These are phyloP conservation scores for Fusarium sp. DNA, from an alignment of 2,329 filamentous ascomycete species.

Conservation along the genomic window DNA sequence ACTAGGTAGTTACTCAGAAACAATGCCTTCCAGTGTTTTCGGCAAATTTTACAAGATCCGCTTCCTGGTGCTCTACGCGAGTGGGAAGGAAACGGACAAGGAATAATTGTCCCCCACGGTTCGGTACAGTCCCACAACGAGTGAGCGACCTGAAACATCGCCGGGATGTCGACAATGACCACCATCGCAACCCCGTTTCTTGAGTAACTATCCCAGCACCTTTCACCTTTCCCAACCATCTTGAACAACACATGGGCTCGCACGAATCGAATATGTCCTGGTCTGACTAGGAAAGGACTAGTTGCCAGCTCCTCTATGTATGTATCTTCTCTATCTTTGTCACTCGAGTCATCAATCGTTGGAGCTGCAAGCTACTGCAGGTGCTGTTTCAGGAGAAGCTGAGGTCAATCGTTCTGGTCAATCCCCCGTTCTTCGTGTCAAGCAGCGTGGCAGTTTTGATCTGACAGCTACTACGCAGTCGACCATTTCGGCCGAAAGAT, in stretches of 20 bases:
- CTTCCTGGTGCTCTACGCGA: not conserved
- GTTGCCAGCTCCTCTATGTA: conserved; percentile 4
- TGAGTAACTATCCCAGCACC: conserved; percentile 24
- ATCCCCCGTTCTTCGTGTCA: not conserved
- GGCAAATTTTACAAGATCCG: not conserved
- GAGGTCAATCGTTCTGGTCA: conserved; percentile 11
- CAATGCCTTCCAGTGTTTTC: not conserved
- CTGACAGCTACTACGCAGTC: conserved; percentile 1
- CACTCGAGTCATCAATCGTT: not conserved
- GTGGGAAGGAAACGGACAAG: conserved; percentile 17
- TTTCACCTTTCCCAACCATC: conserved; percentile 5
- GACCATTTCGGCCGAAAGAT: conserved; percentile 20
- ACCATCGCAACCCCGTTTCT: conserved; percentile 18
- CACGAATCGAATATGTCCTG: not conserved
- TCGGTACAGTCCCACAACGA: conserved; percentile 36
- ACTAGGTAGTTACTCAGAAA: not conserved
- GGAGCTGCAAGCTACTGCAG: conserved; percentile 12
- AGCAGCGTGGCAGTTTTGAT: not conserved
- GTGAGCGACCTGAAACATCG: conserved; percentile 42
- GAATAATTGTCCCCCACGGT: conserved; percentile 32
- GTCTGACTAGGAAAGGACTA: not conserved
- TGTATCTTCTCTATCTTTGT: conserved; percentile 6
- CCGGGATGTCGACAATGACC: conserved; percentile 33
- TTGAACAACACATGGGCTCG: not conserved
- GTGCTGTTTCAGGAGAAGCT: conserved; percentile 30